Evolutionary conservation across 2,329 filamentous ascomycete genomes (phyloP).

Genomic region (Aureobasidium sp.): DNA sequence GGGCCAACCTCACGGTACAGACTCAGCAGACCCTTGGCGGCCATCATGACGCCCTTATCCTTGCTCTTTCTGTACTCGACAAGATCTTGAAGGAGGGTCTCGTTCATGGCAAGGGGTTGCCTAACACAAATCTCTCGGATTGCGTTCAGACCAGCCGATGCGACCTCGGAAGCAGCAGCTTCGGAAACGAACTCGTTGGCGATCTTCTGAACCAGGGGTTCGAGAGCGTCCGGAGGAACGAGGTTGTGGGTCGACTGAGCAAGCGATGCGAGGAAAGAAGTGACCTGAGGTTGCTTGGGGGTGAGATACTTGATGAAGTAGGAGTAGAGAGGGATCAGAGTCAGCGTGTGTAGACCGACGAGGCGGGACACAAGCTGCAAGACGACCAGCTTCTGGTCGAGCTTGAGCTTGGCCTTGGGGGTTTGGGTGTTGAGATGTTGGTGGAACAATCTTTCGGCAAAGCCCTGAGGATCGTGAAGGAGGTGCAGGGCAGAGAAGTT

Average conservation of each 20-base stretch:
- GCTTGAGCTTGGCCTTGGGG: conserved; percentile 70
- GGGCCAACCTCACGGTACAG: conserved; percentile 87
- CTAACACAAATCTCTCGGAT: conserved; percentile 90
- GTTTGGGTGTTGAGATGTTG: conserved; percentile 72
- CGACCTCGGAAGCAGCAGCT: conserved; percentile 81
- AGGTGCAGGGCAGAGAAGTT: conserved; percentile 96
- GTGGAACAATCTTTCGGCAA: conserved; percentile 79
- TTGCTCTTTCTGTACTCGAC: conserved; percentile 96
- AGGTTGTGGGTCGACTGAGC: conserved; percentile 86
- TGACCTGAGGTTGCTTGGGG: conserved; percentile 80
- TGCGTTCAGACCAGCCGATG: conserved; percentile 82
- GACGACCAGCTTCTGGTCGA: conserved; percentile 85
- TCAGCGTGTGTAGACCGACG: conserved; percentile 86
- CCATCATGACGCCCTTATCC: conserved; percentile 99
- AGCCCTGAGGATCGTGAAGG: conserved; percentile 87
- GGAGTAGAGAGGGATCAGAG: conserved; percentile 82
- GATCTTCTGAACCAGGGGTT: conserved; percentile 88
- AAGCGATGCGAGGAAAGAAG: conserved; percentile 82
- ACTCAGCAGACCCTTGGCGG: conserved; percentile 80
- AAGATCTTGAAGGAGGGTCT: conserved; percentile 89
- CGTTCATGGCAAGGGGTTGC: conserved; percentile 92
- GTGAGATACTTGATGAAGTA: conserved; percentile 90
- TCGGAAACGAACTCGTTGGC: conserved; percentile 98
- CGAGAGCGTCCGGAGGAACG: conserved; percentile 84
- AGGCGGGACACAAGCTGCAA: conserved; percentile 84